Evolutionary conservation across 371 early-diverging fungal genomes (phyloP), one percentile per base, ranked within the genome.

Genomic region (Phascolomyces articulosus): DNA sequence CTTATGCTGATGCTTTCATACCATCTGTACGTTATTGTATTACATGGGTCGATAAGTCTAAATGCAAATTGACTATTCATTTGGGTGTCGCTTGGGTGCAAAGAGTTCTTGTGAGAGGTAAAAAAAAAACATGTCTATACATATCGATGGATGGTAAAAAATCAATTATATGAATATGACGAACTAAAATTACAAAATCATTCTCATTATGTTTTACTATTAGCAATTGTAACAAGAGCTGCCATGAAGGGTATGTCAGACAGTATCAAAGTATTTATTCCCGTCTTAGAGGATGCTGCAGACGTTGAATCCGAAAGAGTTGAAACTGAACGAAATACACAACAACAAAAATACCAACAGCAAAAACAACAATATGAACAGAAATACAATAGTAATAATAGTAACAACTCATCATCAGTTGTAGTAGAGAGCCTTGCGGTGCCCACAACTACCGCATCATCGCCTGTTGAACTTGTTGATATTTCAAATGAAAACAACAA

Each of bases 1-100:
- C 87, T 8, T 86, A 85, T 71, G 84, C 84, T 21, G 87, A 87
- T 64, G 84, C 86, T 0, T 87, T 87, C 60, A 74, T 85, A 2
- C 87, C 87, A 15, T 73, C 78, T 16, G 64, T 84, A 9, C 78
- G 82, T 21, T 87, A 86, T 54, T 87, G 87, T 51, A 85, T 87
- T 34, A 84, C 87, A 0, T 85, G 73, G 73, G 69, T 83, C 11
- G 64, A 58, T 41, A 69, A 73, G n/a, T 71, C 74, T 15, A 69
- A 67, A 16, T 80, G 83, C 67, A 85, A 77, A 49, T 65, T 87
- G n/a, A 67, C 68, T 1, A 83, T 80, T 60, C 74, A 80, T 29
- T 74, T 77, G 10, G 85, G 85, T 29, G 85, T 87, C 28, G 74
- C 82, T 24, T 87, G 81, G 72, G 66, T 83, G 47, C 86, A 87